Percentiles rank a stretch among this genome's conserved stretches.
These are phyloP conservation scores for Myxozyma lipomycoides DNA, from an alignment of 805 yeast species.

Conservation along the genomic window DNA sequence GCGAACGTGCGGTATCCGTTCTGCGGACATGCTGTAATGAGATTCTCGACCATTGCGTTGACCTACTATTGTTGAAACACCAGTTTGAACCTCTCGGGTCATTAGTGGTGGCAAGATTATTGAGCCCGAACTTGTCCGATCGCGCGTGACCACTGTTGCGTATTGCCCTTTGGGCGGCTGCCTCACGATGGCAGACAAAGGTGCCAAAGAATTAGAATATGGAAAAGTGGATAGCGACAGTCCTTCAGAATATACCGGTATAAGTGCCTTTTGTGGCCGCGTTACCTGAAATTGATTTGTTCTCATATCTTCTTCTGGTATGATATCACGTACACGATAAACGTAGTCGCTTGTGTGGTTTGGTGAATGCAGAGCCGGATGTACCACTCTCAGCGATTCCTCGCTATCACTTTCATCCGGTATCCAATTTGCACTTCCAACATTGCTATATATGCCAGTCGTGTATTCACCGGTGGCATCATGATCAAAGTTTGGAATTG, in stretches of 20 bases:
- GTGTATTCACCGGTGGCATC: not conserved
- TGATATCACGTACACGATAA: conserved; percentile 15
- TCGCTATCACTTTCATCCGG: not conserved
- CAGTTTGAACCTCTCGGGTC: not conserved
- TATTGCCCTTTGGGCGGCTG: conserved; percentile 21
- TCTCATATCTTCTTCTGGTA: conserved; percentile 9
- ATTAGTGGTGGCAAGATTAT: conserved; percentile 19
- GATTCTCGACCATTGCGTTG: conserved; percentile 3
- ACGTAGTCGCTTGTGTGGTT: conserved; percentile 8
- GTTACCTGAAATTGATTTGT: not conserved
- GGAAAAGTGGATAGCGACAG: conserved; percentile 33
- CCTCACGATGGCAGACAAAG: conserved; percentile 21
- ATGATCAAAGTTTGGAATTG: conserved; percentile 13
- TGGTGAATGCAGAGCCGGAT: conserved; percentile 9
- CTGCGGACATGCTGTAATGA: not conserved
- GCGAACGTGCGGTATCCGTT: not conserved
- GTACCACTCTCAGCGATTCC: not conserved
- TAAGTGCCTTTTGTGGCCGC: conserved; percentile 18
- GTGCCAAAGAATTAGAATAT: conserved; percentile 33
- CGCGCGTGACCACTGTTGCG: conserved; percentile 14
- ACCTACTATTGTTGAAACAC: conserved; percentile 1
- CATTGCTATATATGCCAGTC: not conserved
- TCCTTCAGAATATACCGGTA: conserved; percentile 31
- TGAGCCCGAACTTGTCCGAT: conserved; percentile 1
- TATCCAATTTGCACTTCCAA: not conserved